Evolutionary conservation across 2,329 filamentous ascomycete species (phyloP), one percentile per base, ranked within the genome.

Genomic region (Tricladium varicosporioides): DNA sequence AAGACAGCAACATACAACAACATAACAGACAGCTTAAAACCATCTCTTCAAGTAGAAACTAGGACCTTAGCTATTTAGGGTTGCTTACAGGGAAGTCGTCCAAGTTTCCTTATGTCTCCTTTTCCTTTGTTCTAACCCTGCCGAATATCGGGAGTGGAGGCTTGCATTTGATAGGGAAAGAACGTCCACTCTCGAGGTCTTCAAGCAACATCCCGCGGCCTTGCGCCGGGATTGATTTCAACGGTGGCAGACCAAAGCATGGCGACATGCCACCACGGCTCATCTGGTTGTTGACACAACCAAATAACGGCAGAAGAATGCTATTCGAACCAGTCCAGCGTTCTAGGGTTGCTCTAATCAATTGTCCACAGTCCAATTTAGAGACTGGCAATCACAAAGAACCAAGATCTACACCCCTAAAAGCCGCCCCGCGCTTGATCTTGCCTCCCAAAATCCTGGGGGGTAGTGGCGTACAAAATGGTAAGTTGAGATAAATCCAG

Each of bases 221-320:
- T 49, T 48, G 60, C 48, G 46, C 53, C 63, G 60, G 63, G 60
- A 62, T 56, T 58, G 58, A 59, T 60, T 27, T 53, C 59, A 63
- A 62, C 59, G 59, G 55, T 58, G 49, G 51, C 51, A 58, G 53
- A 55, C 45, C 54, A 54, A 54, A 51, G 58, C 49, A 50, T 59
- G 49, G 32, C 36, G 33, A 19, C 43, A 51, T 56, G 51, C 50
- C n/a, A 22, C 31, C 50, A 59, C 63, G 60, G 60, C 50, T 62
- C 60, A 62, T 60, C 33, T 46, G 59, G 60, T 63, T 56, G 57
- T 58, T 64, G 62, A 63, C 60, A 64, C 53, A 51, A 51, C 52
- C 51, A 54, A 40, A 16, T 46, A 47, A 48, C 45, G 42, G 40
- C 48, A 33, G 49, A n/a, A 54, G 51, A 57, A 48, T 58, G 59